These are phyloP conservation scores for Arthromyces matolae DNA, from an alignment of 768 basidiomycete genomes.

Conservation along the genomic window DNA sequence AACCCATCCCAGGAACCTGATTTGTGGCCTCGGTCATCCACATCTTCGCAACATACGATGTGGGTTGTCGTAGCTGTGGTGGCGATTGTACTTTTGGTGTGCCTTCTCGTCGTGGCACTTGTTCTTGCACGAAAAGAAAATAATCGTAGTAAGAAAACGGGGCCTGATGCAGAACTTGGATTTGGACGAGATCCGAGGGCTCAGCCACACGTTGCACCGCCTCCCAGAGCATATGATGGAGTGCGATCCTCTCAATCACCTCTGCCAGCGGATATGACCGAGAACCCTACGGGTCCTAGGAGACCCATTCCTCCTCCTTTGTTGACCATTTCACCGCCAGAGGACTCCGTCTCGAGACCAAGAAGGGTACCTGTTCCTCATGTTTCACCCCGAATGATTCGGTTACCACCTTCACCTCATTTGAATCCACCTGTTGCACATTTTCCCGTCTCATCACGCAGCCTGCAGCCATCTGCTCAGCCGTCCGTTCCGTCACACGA, in stretches of 20 bases:
- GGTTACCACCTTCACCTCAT: conserved; percentile 3
- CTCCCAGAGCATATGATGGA: conserved; percentile 10
- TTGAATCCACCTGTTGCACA: background rate
- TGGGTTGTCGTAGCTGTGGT: conserved; percentile 10
- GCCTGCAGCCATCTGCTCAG: background rate
- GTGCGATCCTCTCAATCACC: conserved; percentile 5
- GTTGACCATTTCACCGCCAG: conserved; percentile 10
- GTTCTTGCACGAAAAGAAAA: conserved; percentile 4
- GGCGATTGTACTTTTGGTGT: conserved; percentile 6
- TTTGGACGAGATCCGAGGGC: conserved; percentile 9
- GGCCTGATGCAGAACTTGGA: conserved; percentile 10
- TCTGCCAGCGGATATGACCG: background rate
- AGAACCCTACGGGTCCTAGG: background rate
- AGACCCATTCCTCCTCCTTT: conserved; percentile 1
- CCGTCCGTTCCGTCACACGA: background rate
- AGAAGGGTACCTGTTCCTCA: conserved; percentile 8
- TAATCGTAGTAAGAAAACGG: background rate
- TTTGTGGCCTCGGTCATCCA: conserved; percentile 4
- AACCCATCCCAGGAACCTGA: background rate
- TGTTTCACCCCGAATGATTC: background rate
- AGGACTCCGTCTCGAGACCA: conserved; percentile 4
- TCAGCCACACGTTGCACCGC: conserved; percentile 2
- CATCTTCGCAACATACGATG: background rate
- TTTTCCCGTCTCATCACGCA: background rate
- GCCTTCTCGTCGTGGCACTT: background rate